phyloP scores from a whole-genome alignment of 2,329 filamentous ascomycete species.

The Cladophialophora chaetospira region DNA sequence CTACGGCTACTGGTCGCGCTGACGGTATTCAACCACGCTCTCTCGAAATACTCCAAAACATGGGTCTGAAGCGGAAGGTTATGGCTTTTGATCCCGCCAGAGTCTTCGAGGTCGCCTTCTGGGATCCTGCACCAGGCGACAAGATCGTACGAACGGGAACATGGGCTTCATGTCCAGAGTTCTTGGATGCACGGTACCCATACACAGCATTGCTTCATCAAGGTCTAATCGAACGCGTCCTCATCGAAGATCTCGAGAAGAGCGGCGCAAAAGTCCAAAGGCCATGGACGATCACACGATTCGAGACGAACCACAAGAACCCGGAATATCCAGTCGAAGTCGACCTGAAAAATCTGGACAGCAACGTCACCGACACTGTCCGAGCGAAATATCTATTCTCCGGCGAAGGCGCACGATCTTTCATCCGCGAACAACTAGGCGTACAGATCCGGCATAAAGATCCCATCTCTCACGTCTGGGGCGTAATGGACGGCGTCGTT shows the following conservation, averaged over 20 bases:
- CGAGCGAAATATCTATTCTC: conserved; percentile 65
- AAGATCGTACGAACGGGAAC: conserved; percentile 64
- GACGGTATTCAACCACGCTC: conserved; percentile 92
- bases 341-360: conserved; percentile 73
- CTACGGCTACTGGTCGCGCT: conserved; percentile 81
- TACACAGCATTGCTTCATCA: conserved; percentile 66
- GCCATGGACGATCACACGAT: conserved; percentile 64
- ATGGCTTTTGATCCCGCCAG: conserved; percentile 87
- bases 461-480: conserved; percentile 65
- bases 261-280: conserved; percentile 58
- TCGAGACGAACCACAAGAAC: conserved; percentile 61
- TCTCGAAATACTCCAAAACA: conserved; percentile 81
- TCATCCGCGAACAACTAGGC: conserved; percentile 63
- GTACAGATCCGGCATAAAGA: conserved; percentile 68
- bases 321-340: conserved; percentile 80
- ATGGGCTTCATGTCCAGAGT: conserved; percentile 87
- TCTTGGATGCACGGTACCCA: conserved; percentile 67
- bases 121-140: conserved; percentile 58
- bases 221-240: conserved; percentile 63
- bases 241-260: conserved; percentile 63
- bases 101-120: conserved; percentile 72
- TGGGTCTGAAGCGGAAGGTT: conserved; percentile 83
- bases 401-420: conserved; percentile 63
- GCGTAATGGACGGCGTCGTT: conserved; percentile 67
- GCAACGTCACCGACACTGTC: conserved; percentile 66